phyloP scores from a whole-genome alignment of 2,329 filamentous ascomycete species.

The Aspergillus sp. region DNA sequence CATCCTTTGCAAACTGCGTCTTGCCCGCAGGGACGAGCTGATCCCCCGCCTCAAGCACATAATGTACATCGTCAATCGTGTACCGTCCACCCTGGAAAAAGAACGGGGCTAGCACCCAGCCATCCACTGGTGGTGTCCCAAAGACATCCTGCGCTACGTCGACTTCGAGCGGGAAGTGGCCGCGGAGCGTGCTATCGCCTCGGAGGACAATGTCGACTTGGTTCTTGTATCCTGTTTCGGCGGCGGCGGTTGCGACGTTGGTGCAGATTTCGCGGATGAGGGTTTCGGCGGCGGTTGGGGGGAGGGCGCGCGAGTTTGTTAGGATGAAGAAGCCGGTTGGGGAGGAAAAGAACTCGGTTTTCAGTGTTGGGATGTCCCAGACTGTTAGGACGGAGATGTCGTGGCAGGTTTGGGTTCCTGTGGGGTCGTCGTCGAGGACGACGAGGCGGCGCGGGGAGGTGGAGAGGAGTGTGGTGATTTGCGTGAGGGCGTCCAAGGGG shows the following conservation, averaged over 20 bases:
- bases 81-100: constrained; percentile 63
- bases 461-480: constrained; percentile 35
- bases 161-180: constrained; percentile 61
- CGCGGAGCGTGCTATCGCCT: constrained; percentile 61
- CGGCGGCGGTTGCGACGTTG: constrained; percentile 54
- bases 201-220: constrained; percentile 61
- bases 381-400: constrained; percentile 60
- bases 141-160: constrained; percentile 57
- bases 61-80: constrained; percentile 63
- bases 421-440: constrained; percentile 60
- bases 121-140: constrained; percentile 50
- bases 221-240: constrained; percentile 34
- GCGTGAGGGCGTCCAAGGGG: constrained; percentile 34
- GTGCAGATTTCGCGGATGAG: constrained; percentile 58
- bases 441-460: constrained; percentile 36
- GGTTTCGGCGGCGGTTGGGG: constrained; percentile 51
- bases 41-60: constrained; percentile 57
- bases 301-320: constrained; percentile 63
- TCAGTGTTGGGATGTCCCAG: constrained; percentile 55
- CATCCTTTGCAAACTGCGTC: constrained; percentile 62
- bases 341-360: constrained; percentile 48
- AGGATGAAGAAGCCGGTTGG: constrained; percentile 63
- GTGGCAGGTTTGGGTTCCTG: constrained; percentile 66
- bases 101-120: constrained; percentile 62
- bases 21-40: constrained; percentile 55